A percentile compares a stretch with the other conserved stretches of the same genome.
Evolutionary conservation across 306 rosid genomes (phyloP).

Genomic region (Arachis stenosperma): DNA sequence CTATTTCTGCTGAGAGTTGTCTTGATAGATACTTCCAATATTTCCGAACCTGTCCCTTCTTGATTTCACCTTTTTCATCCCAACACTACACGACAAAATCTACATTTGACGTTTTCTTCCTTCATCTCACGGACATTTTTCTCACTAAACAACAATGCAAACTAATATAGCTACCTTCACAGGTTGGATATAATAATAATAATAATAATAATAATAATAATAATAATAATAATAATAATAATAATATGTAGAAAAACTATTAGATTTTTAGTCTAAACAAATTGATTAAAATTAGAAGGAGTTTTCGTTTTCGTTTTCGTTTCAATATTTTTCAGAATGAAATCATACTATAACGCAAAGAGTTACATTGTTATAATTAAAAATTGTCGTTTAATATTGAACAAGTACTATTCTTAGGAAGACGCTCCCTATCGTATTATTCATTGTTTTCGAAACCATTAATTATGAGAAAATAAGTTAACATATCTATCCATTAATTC

Average conservation of each 20-base stretch:
- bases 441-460: background rate
- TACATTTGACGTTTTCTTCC: background rate
- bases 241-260: no score
- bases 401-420: background rate
- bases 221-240: no score
- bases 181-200: background rate
- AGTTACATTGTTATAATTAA: no score
- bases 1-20: constrained; percentile 45
- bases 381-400: no score
- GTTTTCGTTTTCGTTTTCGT: background rate
- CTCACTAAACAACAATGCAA: constrained; percentile 29
- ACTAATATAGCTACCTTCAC: background rate
- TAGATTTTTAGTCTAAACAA: no score
- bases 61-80: constrained; percentile 33
- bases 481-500: background rate
- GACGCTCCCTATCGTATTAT: background rate
- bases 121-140: constrained; percentile 36
- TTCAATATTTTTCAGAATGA: background rate
- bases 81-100: constrained; percentile 27
- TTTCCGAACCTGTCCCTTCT: constrained; percentile 52
- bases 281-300: background rate
- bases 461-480: background rate
- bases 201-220: no score
- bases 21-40: constrained; percentile 66
- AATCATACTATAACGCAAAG: no score